These are phyloP conservation scores for Pisolithus marmoratus DNA, from an alignment of 768 basidiomycete species.

Conservation along the genomic window DNA sequence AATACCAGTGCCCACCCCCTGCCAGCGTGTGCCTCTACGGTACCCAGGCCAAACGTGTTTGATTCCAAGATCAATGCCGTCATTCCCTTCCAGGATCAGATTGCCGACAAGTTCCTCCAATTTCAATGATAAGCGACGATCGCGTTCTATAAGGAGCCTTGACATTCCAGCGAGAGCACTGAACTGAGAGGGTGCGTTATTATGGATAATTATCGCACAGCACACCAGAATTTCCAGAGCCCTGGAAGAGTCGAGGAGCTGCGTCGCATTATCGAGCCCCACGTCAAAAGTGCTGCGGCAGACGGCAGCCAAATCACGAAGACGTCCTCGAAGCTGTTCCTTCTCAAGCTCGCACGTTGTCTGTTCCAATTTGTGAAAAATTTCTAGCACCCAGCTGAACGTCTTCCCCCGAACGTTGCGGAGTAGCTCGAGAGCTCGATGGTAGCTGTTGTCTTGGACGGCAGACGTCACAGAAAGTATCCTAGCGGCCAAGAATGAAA, in stretches of 20 bases:
- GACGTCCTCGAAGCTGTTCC: not conserved
- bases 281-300: conserved; percentile 4
- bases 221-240: not conserved
- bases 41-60: not conserved
- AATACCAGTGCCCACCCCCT: too few relatives aligned
- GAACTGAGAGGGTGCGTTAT: not conserved
- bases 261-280: not conserved
- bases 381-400: conserved; percentile 29
- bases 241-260: not conserved
- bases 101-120: not conserved
- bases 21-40: not conserved
- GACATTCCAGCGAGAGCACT: not conserved
- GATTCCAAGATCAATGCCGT: not conserved
- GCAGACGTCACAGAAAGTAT: not conserved
- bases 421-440: conserved; percentile 16
- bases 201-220: not conserved
- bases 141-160: not conserved
- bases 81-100: not conserved
- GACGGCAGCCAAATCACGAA: conserved; percentile 2
- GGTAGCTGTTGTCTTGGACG: too few relatives aligned
- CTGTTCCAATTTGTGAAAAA: conserved; percentile 13
- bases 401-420: conserved; percentile 21
- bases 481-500: conserved; percentile 21
- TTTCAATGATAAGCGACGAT: not conserved
- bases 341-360: not conserved